Base-by-base conservation (phyloP, 2,329 filamentous ascomycete species). In the Phialophora verrucosa region DNA sequence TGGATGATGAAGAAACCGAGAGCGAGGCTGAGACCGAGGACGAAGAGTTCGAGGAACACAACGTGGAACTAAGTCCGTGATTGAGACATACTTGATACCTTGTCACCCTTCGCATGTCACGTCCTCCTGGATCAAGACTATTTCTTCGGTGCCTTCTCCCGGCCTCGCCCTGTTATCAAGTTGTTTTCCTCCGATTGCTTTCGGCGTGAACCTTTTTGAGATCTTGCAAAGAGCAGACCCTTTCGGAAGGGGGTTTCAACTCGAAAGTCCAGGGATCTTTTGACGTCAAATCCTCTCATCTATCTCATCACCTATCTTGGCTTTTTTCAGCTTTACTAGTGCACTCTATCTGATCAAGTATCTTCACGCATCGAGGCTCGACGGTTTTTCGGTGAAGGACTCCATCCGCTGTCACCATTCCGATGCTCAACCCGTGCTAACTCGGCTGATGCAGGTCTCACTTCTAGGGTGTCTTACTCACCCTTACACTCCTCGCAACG, bases 1-100 rank as follows among this genome's bases (percentile, higher is more conserved):
- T 82, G 67, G 78, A 79, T 17, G 78, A 79, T 27, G 79, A 81
- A 65, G 78, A 80, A 14, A 76, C 78, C 53, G 76, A 76, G 20
- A 75, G 73, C 51, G 68, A 73, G 27, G 70, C 72, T 35, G 69
- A 71, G 29, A 38, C 27, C 56, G 64, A 64, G 32, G 62, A 59
- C 29, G 58, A 64, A 17, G 63, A 62, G 6, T 44, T 58, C 49
- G 63, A 62, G 29, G 50, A 54, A 6, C 53, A 54, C 32, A 44
- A 62, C 31, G 31, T 51, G 20, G 59, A 61, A 14, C 31, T 35
- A 54, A 55, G 25, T 20, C 17, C 53, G 29, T 55, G 29, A 55
- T 31, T 32, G 27, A 55, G 49, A 44, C 38, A 12, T 53, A 53
- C 14, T 8, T 7, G 5, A 14, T 17, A 17, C 42, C 1, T 25